phyloP scores from a whole-genome alignment of 257 asterid species.

The Leonotis leonurus region DNA sequence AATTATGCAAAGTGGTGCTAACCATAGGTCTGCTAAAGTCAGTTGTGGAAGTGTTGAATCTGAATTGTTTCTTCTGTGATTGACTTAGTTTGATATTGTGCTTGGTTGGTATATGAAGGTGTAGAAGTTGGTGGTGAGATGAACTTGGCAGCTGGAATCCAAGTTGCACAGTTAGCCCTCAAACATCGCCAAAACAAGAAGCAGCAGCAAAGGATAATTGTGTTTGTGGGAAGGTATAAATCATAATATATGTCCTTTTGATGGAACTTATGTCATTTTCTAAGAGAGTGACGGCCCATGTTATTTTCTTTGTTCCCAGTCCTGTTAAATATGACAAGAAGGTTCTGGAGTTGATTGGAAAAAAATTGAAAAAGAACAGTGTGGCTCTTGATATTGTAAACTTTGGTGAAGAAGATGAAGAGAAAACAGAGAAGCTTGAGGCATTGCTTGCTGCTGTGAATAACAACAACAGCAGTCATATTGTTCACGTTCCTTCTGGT shows the following conservation, averaged over 20 bases:
- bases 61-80: too few relatives aligned
- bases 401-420: slow-evolving; percentile 96
- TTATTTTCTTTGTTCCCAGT: slow-evolving; percentile 35
- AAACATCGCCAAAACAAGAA: slow-evolving; percentile 98
- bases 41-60: too few relatives aligned
- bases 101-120: slow-evolving; percentile 33
- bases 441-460: slow-evolving; percentile 87
- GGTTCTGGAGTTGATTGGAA: slow-evolving; percentile 84
- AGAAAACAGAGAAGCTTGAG: slow-evolving; percentile 81
- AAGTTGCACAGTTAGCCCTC: slow-evolving; percentile 95
- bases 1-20: too few relatives aligned
- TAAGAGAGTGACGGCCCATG: not conserved
- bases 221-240: slow-evolving; percentile 85
- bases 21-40: too few relatives aligned
- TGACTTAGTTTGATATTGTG: slow-evolving; percentile 1
- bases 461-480: slow-evolving; percentile 94
- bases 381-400: slow-evolving; percentile 97
- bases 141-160: slow-evolving; percentile 94
- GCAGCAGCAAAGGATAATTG: slow-evolving; percentile 94
- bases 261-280: not conserved
- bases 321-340: slow-evolving; percentile 93
- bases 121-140: slow-evolving; percentile 87
- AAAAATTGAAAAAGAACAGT: slow-evolving; percentile 88
- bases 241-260: not conserved
- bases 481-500: slow-evolving; percentile 86